Conservation (phyloP, 176 grass and related monocot genomes). For the Rhipidocladum racemiflorum region DNA sequence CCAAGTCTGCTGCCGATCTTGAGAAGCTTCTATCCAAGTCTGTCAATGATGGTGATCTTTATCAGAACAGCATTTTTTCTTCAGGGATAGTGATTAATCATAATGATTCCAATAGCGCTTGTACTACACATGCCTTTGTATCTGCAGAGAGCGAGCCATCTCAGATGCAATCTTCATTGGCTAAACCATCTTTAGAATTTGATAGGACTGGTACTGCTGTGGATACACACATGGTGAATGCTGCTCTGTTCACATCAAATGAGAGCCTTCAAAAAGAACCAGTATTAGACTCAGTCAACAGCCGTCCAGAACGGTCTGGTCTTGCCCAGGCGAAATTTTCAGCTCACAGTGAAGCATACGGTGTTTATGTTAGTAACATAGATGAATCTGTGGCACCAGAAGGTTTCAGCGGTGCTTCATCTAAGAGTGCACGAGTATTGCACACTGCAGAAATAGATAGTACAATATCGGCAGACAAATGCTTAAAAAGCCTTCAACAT, state of each 20-base stretch:
- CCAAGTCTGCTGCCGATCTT: neutral
- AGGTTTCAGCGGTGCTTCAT: neutral
- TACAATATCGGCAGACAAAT: neutral
- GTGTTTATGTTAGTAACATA: neutral
- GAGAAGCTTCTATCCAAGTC: neutral
- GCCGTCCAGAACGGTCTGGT: neutral
- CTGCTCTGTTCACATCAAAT: neutral
- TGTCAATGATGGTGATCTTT: slow-evolving; percentile 3
- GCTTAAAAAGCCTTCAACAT: neutral
- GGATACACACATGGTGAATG: neutral
- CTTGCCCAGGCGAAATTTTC: neutral
- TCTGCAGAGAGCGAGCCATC: neutral
- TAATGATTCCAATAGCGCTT: neutral
- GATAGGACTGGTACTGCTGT: neutral
- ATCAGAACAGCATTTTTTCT: neutral
- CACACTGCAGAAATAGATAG: slow-evolving; percentile 1
- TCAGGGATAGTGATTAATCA: neutral
- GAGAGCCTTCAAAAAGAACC: neutral
- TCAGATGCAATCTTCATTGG: slow-evolving; percentile 1
- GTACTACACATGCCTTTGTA: neutral
- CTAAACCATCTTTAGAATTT: neutral
- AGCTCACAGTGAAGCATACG: neutral
- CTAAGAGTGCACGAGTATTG: neutral
- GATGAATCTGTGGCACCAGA: neutral
- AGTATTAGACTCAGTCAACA: slow-evolving; percentile 10